Conservation (phyloP, 371 early-diverging fungal species). For the Syncephalastrum racemosum region DNA sequence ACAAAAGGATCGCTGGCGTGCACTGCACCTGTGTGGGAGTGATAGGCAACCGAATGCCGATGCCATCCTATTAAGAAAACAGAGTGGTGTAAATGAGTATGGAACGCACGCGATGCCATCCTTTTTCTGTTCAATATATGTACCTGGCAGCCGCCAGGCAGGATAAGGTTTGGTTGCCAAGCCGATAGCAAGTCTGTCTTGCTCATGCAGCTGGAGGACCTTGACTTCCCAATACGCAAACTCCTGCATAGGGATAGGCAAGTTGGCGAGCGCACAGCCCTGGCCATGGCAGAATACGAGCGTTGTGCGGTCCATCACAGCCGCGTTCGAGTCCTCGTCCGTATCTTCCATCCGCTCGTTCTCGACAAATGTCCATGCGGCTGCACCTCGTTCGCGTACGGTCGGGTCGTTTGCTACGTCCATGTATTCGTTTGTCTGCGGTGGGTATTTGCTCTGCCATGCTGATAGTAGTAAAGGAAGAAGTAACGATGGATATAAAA, state of each 20-base stretch:
- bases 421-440: slow-evolving; percentile 25
- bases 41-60: slow-evolving; percentile 69
- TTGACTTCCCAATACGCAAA: slow-evolving; percentile 72
- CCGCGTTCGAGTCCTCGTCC: slow-evolving; percentile 54
- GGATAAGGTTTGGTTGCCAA: slow-evolving; percentile 69
- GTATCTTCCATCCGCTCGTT: slow-evolving; percentile 21
- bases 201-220: slow-evolving; percentile 52
- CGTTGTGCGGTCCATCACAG: slow-evolving; percentile 69
- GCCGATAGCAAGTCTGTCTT: slow-evolving; percentile 50
- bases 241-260: slow-evolving; percentile 69
- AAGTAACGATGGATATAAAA: slow-evolving; percentile 1
- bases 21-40: slow-evolving; percentile 53
- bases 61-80: slow-evolving; percentile 34
- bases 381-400: slow-evolving; percentile 32
- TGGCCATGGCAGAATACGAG: slow-evolving; percentile 69
- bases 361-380: slow-evolving; percentile 39
- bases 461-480: slow-evolving; percentile 6
- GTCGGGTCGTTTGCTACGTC: slow-evolving; percentile 24
- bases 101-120: background rate
- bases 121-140: slow-evolving; percentile 1
- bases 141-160: slow-evolving; percentile 60
- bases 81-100: background rate
- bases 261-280: slow-evolving; percentile 70
- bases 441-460: slow-evolving; percentile 39
- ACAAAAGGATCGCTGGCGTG: slow-evolving; percentile 63